Evolutionary conservation across 805 yeast species (phyloP), one percentile per base, ranked within the genome.

Genomic region (Wickerhamiella spandovensis): DNA sequence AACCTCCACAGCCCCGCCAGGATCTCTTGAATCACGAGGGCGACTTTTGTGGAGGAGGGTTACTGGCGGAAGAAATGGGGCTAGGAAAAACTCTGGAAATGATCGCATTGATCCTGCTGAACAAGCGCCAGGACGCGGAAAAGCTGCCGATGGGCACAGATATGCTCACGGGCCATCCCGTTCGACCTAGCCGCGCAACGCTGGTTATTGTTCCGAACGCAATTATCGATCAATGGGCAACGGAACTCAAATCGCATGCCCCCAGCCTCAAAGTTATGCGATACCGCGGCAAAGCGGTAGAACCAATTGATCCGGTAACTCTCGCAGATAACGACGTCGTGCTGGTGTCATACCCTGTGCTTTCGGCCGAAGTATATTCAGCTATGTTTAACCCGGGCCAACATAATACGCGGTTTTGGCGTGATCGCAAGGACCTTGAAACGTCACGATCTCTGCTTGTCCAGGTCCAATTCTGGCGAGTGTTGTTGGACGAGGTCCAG

Each of bases 61-160:
- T 92, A 7, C 64, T 92, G 32, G 83, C 92, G 1, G 98, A 90
- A 60, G 98, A 92, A 64, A 92, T 92, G 98, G 98, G 98, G 0
- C 72, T 92, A 7, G 98, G 98, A 0, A 92, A 92, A 61, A 90
- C 98, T 0, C 79, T 92, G 3, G 98, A 92, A 62, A 71, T 88
- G 13, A 70, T 85, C 2, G 71, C 95, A 0, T 67, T 90, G 39
- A 66, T 83, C 0, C 61, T 79, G 1, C 60, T 80, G 47, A 82
- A 92, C 62, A 79, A 70, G 30, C 66, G 96, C 15, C 71, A 73
- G 0, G n/a, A n/a, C n/a, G n/a, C n/a, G n/a, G n/a, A n/a, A n/a
- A n/a, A n/a, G n/a, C n/a, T n/a, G n/a, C n/a, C 4, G 4, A 22
- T 23, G 30, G 38, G 24, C 3, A 20, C 12, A 10, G 77, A 64